phyloP scores from a whole-genome alignment of 2,329 filamentous ascomycete species.

The Fusarium temperatum region DNA sequence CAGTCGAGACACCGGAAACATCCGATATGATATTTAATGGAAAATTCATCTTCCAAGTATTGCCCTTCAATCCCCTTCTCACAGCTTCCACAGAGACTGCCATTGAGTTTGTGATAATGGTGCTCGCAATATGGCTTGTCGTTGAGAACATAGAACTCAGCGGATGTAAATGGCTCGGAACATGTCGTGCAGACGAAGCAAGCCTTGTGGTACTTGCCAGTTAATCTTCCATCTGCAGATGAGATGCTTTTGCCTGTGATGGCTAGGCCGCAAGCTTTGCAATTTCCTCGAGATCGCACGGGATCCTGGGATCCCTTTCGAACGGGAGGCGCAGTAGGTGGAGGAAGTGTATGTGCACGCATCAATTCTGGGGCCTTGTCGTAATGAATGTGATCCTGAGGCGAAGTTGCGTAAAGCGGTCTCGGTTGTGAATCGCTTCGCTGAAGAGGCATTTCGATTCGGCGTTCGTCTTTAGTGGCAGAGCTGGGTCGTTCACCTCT shows the following conservation, averaged over 20 bases:
- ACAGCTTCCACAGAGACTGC: conserved; percentile 83
- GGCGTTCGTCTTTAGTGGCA: conserved; percentile 34
- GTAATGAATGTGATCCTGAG: conserved; percentile 22
- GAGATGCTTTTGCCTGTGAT: conserved; percentile 95
- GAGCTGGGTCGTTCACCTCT: conserved; percentile 29
- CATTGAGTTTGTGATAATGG: conserved; percentile 92
- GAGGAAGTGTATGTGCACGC: conserved; percentile 6
- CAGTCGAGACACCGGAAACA: conserved; percentile 91
- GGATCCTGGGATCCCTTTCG: conserved; percentile 52
- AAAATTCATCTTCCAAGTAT: conserved; percentile 83
- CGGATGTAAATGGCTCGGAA: conserved; percentile 79
- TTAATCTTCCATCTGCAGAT: conserved; percentile 89
- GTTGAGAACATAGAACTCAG: conserved; percentile 90
- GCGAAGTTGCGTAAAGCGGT: conserved; percentile 29
- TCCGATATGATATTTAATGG: conserved; percentile 83
- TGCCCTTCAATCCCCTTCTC: conserved; percentile 89
- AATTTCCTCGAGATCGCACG: conserved; percentile 72
- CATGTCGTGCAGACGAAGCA: conserved; percentile 95
- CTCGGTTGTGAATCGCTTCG: conserved; percentile 19
- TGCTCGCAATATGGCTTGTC: conserved; percentile 90
- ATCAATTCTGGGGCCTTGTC: conserved; percentile 20
- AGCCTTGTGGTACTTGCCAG: conserved; percentile 91
- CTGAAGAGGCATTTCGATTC: conserved; percentile 17
- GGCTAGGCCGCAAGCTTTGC: conserved; percentile 79
- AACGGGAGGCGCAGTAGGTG: conserved; percentile 32